Percentiles rank a stretch among this genome's conserved stretches.
Conservation (phyloP, 176 grass and related monocot species). For the Rhipidocladum racemiflorum region DNA sequence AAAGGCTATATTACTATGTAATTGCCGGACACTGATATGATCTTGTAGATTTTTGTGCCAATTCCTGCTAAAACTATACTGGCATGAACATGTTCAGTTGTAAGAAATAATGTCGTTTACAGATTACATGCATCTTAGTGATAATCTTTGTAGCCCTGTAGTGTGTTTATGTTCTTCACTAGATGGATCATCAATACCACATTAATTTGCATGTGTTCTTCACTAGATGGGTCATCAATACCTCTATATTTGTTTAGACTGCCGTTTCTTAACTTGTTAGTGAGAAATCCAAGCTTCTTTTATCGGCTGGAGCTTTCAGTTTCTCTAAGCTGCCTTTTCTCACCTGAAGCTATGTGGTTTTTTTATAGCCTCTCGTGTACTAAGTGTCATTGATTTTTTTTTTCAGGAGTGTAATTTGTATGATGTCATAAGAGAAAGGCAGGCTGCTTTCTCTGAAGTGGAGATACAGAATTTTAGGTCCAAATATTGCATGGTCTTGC, state of each 20-base stretch:
- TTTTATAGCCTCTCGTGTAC: neutral
- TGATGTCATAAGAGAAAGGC: constrained; percentile 70
- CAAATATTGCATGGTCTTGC: constrained; percentile 84
- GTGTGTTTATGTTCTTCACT: neutral
- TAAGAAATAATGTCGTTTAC: neutral
- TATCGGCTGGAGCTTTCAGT: neutral
- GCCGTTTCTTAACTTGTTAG: neutral
- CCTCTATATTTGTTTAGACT: neutral
- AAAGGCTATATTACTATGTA: neutral
- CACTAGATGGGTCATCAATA: neutral
- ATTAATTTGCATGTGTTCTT: neutral
- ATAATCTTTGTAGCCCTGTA: neutral
- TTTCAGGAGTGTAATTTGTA: constrained; percentile 71
- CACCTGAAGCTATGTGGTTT: neutral
- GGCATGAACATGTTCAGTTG: neutral
- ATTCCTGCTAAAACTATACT: neutral
- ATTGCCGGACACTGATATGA: neutral
- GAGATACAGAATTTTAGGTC: too few species aligned
- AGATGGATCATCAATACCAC: neutral
- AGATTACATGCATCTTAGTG: neutral
- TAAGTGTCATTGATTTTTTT: too few species aligned
- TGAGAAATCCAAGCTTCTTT: neutral
- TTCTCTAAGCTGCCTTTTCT: neutral
- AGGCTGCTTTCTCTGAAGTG: constrained; percentile 50
- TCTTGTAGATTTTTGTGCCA: neutral